Evolutionary conservation across 1,284 basidiomycete genomes (phyloP).

Genomic region (Pyrrhoderma lamaoense): DNA sequence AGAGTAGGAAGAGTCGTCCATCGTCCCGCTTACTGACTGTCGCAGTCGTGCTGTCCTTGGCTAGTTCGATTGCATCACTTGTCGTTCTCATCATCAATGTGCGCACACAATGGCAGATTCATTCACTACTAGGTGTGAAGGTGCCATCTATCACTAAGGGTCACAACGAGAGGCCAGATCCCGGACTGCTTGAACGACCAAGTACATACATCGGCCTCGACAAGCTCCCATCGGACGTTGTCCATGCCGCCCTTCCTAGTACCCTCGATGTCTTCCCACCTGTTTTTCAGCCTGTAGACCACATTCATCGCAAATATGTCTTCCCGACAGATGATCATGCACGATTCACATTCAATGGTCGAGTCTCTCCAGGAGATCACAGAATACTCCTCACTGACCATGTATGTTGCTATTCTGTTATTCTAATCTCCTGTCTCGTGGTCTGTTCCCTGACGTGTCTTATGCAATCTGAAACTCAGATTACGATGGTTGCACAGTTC

Average conservation of each 20-base stretch:
- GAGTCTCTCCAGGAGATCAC: slow-evolving; percentile 16
- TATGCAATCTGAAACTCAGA: not conserved
- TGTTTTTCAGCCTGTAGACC: slow-evolving; percentile 16
- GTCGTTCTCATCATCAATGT: slow-evolving; percentile 9
- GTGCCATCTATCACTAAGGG: not conserved
- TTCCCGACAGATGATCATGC: slow-evolving; percentile 16
- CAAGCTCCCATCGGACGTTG: slow-evolving; percentile 14
- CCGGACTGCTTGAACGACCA: slow-evolving; percentile 11
- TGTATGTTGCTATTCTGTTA: too few relatives aligned
- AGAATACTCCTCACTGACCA: slow-evolving; percentile 15
- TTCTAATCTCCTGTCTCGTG: too few relatives aligned
- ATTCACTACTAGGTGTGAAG: slow-evolving; percentile 8
- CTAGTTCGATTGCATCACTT: slow-evolving; percentile 7
- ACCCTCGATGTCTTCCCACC: slow-evolving; percentile 16
- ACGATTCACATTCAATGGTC: slow-evolving; percentile 16
- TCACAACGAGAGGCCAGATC: slow-evolving; percentile 8
- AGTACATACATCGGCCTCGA: slow-evolving; percentile 16
- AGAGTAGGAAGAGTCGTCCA: not conserved
- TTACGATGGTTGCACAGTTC: slow-evolving; percentile 18
- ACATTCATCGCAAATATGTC: slow-evolving; percentile 10
- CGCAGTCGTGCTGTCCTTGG: not conserved
- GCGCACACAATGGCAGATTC: slow-evolving; percentile 9
- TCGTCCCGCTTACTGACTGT: too few relatives aligned
- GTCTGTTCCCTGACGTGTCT: not conserved
- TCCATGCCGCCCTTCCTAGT: slow-evolving; percentile 12